These are phyloP conservation scores for Endotrypanum monterogeii DNA, from an alignment of 208 protist species.

Conservation along the genomic window DNA sequence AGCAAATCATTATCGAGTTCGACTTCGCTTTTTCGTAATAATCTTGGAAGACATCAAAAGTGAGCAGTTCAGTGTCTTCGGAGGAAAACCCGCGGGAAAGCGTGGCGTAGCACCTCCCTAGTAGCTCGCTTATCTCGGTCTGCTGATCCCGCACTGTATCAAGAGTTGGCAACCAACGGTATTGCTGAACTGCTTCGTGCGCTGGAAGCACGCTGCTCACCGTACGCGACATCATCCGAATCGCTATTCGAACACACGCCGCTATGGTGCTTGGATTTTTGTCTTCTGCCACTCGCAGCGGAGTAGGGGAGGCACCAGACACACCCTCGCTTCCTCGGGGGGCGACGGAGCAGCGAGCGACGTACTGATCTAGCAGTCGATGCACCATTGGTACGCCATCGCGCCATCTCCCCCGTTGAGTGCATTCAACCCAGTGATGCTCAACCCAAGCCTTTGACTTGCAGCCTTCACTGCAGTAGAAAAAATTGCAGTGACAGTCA, in stretches of 20 bases:
- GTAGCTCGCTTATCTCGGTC: constrained; percentile 20
- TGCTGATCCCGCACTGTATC: constrained; percentile 28
- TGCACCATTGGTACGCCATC: constrained; percentile 37
- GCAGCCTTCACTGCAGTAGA: constrained; percentile 79
- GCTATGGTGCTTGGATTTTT: constrained; percentile 31
- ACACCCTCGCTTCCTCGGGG: background rate
- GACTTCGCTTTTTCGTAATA: constrained; percentile 74
- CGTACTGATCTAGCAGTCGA: constrained; percentile 35
- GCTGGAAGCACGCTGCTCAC: constrained; percentile 50
- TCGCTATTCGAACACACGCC: constrained; percentile 51
- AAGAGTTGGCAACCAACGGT: constrained; percentile 53
- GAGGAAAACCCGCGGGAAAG: constrained; percentile 41
- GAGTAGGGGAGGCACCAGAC: background rate
- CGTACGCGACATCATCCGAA: constrained; percentile 75
- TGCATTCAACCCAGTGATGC: constrained; percentile 84
- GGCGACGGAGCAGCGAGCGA: background rate
- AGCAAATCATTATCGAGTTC: constrained; percentile 50
- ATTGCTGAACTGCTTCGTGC: constrained; percentile 55
- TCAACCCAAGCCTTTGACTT: constrained; percentile 64
- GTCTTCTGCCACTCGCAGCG: constrained; percentile 29
- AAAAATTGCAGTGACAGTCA: constrained; percentile 47
- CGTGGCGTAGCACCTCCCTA: constrained; percentile 36
- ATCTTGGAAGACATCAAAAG: constrained; percentile 55
- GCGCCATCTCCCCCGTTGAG: constrained; percentile 58
- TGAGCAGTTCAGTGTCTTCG: constrained; percentile 52